Conservation (phyloP, 495 filamentous ascomycete species). For the Xylaria flabelliformis region DNA sequence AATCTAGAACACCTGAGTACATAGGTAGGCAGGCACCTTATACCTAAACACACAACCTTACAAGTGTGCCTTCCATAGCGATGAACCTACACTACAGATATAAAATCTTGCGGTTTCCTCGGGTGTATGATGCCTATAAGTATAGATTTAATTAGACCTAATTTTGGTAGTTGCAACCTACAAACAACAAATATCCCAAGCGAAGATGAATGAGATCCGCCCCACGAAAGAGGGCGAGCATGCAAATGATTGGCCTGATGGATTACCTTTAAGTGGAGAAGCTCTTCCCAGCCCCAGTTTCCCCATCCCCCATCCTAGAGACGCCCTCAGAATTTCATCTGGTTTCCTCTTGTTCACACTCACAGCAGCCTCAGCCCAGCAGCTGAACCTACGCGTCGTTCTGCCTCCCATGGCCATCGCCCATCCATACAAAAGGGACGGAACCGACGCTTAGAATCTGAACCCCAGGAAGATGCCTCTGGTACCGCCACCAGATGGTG, state of each 20-base stretch:
- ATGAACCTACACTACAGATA: neutral
- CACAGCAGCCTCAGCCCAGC: neutral
- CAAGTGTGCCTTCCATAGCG: neutral
- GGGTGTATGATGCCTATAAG: neutral
- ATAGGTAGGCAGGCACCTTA: neutral
- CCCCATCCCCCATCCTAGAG: slow-evolving; percentile 18
- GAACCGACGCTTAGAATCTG: neutral
- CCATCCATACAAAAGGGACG: neutral
- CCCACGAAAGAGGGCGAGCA: neutral
- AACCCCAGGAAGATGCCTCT: slow-evolving; percentile 30
- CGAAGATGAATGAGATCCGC: neutral
- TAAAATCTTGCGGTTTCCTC: neutral
- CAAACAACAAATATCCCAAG: neutral
- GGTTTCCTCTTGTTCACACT: neutral
- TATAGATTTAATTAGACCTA: neutral
- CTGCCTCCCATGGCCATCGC: neutral
- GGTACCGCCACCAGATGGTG: slow-evolving; percentile 37
- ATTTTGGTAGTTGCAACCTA: neutral
- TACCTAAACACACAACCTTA: neutral
- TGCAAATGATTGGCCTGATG: neutral
- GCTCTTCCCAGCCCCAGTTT: neutral
- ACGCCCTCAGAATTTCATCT: slow-evolving; percentile 28
- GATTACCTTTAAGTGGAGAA: neutral
- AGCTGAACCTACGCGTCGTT: slow-evolving; percentile 9
- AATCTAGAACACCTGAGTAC: neutral